Evolutionary conservation across 768 basidiomycete genomes (phyloP).

Genomic region (Phaeotremella fagi): DNA sequence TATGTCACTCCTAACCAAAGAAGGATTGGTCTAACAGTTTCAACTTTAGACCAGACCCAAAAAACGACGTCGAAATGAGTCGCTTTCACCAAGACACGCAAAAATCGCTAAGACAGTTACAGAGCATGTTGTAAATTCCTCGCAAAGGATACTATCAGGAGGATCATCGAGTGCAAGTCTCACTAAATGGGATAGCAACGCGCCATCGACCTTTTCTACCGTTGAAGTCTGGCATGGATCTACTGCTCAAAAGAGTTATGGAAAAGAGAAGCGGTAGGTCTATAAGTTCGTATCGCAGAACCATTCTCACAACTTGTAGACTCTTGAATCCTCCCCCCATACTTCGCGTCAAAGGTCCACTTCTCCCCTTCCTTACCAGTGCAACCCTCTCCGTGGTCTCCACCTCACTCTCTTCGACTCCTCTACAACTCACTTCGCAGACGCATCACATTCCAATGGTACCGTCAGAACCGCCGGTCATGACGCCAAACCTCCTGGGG

Average conservation of each 20-base stretch:
- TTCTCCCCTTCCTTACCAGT: conserved; percentile 16
- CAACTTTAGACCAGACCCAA: background rate
- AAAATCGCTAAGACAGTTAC: conserved; percentile 7
- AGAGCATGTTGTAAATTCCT: conserved; percentile 1
- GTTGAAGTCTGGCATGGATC: conserved; percentile 66
- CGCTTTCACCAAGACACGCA: conserved; percentile 9
- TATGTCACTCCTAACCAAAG: no score
- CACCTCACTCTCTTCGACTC: conserved; percentile 56
- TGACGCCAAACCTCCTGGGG: background rate
- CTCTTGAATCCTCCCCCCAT: conserved; percentile 90
- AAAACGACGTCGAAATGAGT: background rate
- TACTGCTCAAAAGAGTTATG: conserved; percentile 93
- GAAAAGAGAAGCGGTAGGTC: conserved; percentile 72
- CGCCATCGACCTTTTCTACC: conserved; percentile 9
- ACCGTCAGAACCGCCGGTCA: background rate
- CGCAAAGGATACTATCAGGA: background rate
- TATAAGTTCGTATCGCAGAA: background rate
- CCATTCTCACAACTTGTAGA: conserved; percentile 13
- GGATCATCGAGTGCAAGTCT: background rate
- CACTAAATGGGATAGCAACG: background rate
- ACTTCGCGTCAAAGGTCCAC: conserved; percentile 82
- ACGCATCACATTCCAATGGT: conserved; percentile 19
- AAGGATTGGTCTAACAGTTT: no score
- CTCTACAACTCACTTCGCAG: conserved; percentile 54
- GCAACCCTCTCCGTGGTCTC: conserved; percentile 55